Evolutionary conservation across 164 flowering plant genomes (phyloP).

Genomic region (Nymphaea colorata): DNA sequence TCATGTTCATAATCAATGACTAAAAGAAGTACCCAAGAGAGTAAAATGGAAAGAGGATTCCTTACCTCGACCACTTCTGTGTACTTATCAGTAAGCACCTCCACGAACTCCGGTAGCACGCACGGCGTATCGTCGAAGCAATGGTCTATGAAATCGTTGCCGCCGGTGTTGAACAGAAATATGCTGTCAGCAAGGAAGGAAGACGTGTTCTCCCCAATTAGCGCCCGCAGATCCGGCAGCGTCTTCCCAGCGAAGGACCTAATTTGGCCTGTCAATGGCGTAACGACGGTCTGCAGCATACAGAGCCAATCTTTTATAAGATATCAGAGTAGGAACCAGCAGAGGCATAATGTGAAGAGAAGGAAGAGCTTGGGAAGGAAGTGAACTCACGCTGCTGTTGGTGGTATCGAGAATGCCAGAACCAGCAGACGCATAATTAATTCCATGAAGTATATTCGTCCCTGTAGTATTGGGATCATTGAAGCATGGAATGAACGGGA

Average conservation of each 20-base stretch:
- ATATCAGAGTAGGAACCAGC: too few relatives aligned
- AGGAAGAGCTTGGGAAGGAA: neutral
- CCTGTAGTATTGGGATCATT: slow-evolving; percentile 35
- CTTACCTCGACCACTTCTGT: neutral
- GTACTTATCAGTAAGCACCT: neutral
- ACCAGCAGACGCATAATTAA: slow-evolving; percentile 54
- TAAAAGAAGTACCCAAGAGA: too few relatives aligned
- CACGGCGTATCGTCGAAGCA: neutral
- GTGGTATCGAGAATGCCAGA: slow-evolving; percentile 59
- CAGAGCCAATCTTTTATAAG: too few relatives aligned
- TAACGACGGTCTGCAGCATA: neutral
- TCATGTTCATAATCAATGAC: neutral
- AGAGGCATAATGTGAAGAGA: too few relatives aligned
- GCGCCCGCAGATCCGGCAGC: neutral
- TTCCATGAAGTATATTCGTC: slow-evolving; percentile 31
- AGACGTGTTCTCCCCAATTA: neutral
- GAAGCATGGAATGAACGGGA: slow-evolving; percentile 27
- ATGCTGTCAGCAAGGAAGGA: neutral
- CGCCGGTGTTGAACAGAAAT: neutral
- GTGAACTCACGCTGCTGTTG: slow-evolving; percentile 9
- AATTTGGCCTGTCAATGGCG: neutral
- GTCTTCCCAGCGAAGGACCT: neutral
- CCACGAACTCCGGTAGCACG: neutral
- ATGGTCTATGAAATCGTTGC: neutral
- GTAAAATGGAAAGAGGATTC: neutral